Base-by-base conservation (phyloP, 2,329 filamentous ascomycete species). In the Stachybotrys echinatus region DNA sequence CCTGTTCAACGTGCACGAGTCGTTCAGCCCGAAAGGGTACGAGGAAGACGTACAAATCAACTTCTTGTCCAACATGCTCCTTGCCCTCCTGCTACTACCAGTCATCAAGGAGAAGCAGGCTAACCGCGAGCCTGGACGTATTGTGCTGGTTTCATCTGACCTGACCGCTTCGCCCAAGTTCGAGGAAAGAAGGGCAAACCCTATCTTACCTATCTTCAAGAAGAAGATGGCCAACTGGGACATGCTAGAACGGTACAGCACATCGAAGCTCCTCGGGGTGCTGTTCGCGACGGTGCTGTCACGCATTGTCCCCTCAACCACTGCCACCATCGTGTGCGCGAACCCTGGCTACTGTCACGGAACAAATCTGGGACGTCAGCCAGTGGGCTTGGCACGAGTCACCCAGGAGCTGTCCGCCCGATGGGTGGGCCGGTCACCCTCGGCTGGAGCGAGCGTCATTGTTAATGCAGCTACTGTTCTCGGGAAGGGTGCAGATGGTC, bases 201-300 rank as follows among this genome's bases (percentile, higher is more conserved):
- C 27, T 7, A 34, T 46, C 18, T 14, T 46, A 5, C 5, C 23
- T 8, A 23, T 19, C 10, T 46, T 34, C 44, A 46, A 46, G 23
- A n/a, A 46, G 18, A 46, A 46, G 44, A 20, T 20, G 14, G 18
- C 23, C 3, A 34, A 34, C 22, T 46, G 44, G 44, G 27, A 46
- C 19, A 20, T 20, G 23, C 17, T n/a, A 8, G 23, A 34, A 23
- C 44, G 44, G 23, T 46, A 46, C n/a, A 17, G 23, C 8, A 37
- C 23, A 2, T 46, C 44, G 12, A 46, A 46, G n/a, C 23, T 46
- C 8, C 23, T 46, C 17, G 44, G 44, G n/a, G 23, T 34, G 18
- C 23, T 46, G 3, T 52, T 52, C 23, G 6, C 50, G 5, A 39
- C 22, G 21, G 38, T 50, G 50, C 43, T 52, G n/a, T 44, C 44